Evolutionary conservation across 2,329 filamentous ascomycete species (phyloP), one percentile per base, ranked within the genome.

Genomic region (Fusarium sp.): DNA sequence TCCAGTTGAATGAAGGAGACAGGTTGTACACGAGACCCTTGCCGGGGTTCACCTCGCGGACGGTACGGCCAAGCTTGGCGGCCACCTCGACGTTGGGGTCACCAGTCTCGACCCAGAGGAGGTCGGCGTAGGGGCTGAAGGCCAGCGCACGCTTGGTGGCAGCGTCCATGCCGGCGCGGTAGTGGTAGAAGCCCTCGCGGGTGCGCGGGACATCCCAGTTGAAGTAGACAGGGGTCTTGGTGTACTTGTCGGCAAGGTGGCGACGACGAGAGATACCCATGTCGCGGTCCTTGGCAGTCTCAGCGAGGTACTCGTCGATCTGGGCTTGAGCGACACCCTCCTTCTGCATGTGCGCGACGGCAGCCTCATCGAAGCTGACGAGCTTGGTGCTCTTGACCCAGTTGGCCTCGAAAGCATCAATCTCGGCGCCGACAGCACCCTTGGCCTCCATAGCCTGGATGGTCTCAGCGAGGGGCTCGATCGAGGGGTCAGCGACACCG

Each of bases 1-100:
- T 97, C 97, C 97, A 99, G 87, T 99, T 98, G 89, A 99, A 99
- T 10, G 94, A 97, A 1, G 97, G 97, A 6, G 93, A 95, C 2
- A 99, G 89, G 85, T 99, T 99, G 86, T 99, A 99, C 0, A 98
- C 96, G 27, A 99, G 89, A 38, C 94, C 93, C 89, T 98, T 98
- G 70, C 90, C 91, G 0, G 95, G 94, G 78, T 90, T 87, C 4
- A 85, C 86, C 0, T 86, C 84, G 64, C 93, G 91, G 70, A 99
- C 97, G 54, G 95, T 90, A 12, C 89, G 88, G 14, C 94, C 94
- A 61, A 99, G 95, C 60, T 88, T 87, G 4, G 89, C 86, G 0
- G 94, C 95, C 37, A 97, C 94, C 60, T 90, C 83, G 12, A 98
- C 94, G 75, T 91, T 92, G 25, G 97, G 96, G 76, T 97, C 93